Percentiles rank a stretch among this genome's conserved stretches.
Conservation (phyloP, 768 basidiomycete species). For the Ephemerocybe angulata region DNA sequence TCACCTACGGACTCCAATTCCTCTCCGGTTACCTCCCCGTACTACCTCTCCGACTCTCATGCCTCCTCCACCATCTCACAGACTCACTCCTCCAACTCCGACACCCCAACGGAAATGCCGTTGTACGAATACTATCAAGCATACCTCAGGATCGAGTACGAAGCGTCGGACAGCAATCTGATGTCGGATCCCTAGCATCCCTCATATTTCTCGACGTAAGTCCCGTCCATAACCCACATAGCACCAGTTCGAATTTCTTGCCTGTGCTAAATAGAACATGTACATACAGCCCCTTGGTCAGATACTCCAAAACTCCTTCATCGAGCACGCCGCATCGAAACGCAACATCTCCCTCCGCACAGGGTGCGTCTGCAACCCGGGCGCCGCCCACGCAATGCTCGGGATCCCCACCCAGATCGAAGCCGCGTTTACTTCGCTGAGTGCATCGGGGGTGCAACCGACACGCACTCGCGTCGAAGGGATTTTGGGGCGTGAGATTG, state of each 20-base stretch:
- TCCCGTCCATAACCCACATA: constrained; percentile 12
- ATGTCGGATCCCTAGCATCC: constrained; percentile 60
- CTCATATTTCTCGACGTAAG: constrained; percentile 62
- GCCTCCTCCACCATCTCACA: constrained; percentile 59
- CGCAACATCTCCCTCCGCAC: constrained; percentile 73
- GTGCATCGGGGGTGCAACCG: constrained; percentile 56
- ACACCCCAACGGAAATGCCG: constrained; percentile 54
- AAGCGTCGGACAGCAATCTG: constrained; percentile 61
- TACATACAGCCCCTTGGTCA: constrained; percentile 59
- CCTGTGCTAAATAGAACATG: neutral
- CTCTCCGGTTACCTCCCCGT: constrained; percentile 76
- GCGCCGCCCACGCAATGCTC: constrained; percentile 70
- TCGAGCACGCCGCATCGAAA: constrained; percentile 65
- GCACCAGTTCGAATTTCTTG: neutral
- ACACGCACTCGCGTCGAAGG: too few relatives aligned
- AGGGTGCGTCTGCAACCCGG: constrained; percentile 88
- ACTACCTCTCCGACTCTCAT: constrained; percentile 70
- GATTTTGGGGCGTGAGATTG: constrained; percentile 62
- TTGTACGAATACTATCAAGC: constrained; percentile 67
- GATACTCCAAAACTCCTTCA: constrained; percentile 67
- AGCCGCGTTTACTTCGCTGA: constrained; percentile 51
- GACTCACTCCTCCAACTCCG: constrained; percentile 51
- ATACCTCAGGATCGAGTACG: constrained; percentile 50
- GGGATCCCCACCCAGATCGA: constrained; percentile 66
- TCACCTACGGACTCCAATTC: constrained; percentile 74